Evolutionary conservation across 148 eudicot species (phyloP).

Genomic region (Rhododendron williamsianum): DNA sequence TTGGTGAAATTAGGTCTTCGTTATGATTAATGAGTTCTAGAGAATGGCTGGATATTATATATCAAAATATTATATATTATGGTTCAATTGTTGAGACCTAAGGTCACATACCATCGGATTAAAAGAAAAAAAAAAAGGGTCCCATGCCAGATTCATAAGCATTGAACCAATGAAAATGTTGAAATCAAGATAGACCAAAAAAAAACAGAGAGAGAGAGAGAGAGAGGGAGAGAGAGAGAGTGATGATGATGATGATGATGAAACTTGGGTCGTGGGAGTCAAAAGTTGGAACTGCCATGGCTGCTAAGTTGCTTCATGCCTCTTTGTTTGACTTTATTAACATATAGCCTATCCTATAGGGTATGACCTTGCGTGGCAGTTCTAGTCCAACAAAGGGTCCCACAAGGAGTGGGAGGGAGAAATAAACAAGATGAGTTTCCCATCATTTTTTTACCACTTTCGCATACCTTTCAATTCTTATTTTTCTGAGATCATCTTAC

Average conservation of each 20-base stretch:
- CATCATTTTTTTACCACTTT: background rate
- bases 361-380: background rate
- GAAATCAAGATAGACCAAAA: background rate
- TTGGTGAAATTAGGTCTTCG: background rate
- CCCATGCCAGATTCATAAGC: background rate
- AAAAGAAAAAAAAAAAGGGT: no score
- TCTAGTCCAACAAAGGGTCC: slow-evolving; percentile 2
- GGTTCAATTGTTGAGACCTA: no score
- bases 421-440: background rate
- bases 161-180: background rate
- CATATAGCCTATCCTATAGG: background rate
- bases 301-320: background rate
- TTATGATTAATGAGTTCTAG: no score
- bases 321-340: background rate
- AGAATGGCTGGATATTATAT: no score
- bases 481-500: no score
- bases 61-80: no score
- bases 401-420: background rate
- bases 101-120: no score
- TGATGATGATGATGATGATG: background rate
- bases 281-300: background rate
- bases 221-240: background rate
- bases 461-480: no score
- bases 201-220: background rate
- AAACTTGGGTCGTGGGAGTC: background rate